Conservation (phyloP, 345 rosid species). For the Noccaea bulbosa region DNA sequence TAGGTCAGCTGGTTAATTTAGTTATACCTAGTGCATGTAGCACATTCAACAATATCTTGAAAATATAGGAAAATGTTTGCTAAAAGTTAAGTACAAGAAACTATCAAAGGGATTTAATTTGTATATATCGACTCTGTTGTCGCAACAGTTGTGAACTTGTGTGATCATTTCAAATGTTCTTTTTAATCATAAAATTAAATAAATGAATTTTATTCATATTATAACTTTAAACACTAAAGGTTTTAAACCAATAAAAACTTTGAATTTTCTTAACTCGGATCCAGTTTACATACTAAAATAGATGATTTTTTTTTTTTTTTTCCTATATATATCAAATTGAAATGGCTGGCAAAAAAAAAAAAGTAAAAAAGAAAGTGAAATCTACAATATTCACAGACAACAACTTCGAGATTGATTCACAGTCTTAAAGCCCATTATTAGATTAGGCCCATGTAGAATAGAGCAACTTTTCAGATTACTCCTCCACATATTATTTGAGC, state of each 20-base stretch:
- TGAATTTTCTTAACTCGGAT: no score
- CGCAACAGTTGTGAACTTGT: neutral
- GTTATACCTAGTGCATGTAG: conserved; percentile 12
- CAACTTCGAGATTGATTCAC: no score
- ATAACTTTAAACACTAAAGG: neutral
- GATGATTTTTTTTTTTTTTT: no score
- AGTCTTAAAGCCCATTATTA: no score
- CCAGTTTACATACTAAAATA: no score
- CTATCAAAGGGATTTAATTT: neutral
- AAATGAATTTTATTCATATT: neutral
- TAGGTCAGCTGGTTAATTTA: neutral
- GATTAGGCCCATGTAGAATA: conserved; percentile 17
- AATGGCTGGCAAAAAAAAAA: no score
- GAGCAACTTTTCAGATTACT: neutral
- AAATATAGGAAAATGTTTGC: neutral
- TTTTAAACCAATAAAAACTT: no score
- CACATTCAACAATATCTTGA: conserved; percentile 12
- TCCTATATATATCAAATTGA: no score
- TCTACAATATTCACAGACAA: no score
- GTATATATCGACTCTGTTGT: neutral
- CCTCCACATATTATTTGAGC: neutral
- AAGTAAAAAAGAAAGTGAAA: no score
- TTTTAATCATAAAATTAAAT: neutral
- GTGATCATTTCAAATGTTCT: neutral
- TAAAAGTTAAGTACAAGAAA: neutral